Evolutionary conservation across 2,329 filamentous ascomycete genomes (phyloP), one percentile per base, ranked within the genome.

Genomic region (Westerdykella ornata): DNA sequence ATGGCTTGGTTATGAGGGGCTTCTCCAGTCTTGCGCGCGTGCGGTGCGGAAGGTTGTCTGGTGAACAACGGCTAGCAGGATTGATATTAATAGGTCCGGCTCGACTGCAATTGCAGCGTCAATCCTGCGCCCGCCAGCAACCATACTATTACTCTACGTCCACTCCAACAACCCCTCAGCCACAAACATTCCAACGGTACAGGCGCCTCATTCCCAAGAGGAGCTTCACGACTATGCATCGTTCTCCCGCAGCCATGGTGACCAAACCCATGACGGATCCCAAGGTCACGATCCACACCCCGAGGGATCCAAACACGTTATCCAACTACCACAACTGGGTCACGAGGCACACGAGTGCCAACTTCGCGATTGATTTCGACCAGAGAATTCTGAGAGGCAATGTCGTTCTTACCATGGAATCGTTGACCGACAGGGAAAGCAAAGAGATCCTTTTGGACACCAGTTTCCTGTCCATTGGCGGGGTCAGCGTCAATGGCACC

Each of bases 281-380:
- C 1, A 47, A 59, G 45, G 46, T 59, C 18, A 54, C 58, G 31
- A 70, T 72, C 50, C 66, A 63, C 32, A 62, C 65, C 35, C 70
- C 73, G 38, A 79, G 86, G 59, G 90, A 97, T 69, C 88, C 88
- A 39, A 94, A 88, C 66, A 96, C 92, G 18, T 71, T 92, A 44
- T 85, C 86, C 62, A 97, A 97, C 72, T 96, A 96, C 68, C 81
- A 86, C 66, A 81, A 84, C 42, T 96, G 88, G 81, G 74, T 79
- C 46, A 95, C 87, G 14, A 81, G 77, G 62, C 88, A 96, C 70
- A 92, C 88, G 15, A 82, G 79, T 15, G 85, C 86, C 43, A 81
- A 85, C 65, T 80, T 96, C 59, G 80, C 81, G 53, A 82, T 97
- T 54, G 81, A 94, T 58, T 98, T 97, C 64, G 78, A 84, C 46